These are phyloP conservation scores for Xylariaceae sp. DNA, from an alignment of 2,329 filamentous ascomycete species.

Conservation along the genomic window DNA sequence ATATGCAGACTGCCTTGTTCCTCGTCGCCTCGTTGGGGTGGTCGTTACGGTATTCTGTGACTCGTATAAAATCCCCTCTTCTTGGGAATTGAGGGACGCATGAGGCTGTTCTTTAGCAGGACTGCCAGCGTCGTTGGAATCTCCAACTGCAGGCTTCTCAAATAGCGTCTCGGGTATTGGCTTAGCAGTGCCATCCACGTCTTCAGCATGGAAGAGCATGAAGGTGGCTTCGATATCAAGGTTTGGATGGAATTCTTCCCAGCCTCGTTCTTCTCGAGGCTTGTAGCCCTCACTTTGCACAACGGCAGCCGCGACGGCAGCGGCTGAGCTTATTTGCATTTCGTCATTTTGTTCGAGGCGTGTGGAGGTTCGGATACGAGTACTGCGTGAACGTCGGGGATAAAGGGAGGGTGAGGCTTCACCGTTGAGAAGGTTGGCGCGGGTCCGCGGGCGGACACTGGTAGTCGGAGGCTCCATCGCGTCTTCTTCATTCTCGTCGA, in stretches of 20 bases:
- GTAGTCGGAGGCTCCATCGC: slow-evolving; percentile 46
- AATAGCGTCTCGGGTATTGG: slow-evolving; percentile 37
- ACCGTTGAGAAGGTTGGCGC: slow-evolving; percentile 45
- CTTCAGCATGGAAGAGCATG: slow-evolving; percentile 71
- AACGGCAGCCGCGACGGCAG: slow-evolving; percentile 79
- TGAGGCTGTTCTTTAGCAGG: slow-evolving; percentile 43
- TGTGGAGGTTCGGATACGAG: slow-evolving; percentile 50
- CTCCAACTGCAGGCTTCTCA: slow-evolving; percentile 31
- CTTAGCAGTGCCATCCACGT: slow-evolving; percentile 69
- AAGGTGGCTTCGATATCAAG: slow-evolving; percentile 82
- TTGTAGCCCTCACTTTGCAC: slow-evolving; percentile 96
- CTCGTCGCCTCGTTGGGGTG: slow-evolving; percentile 40
- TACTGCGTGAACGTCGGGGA: slow-evolving; percentile 52
- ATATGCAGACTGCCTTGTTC: slow-evolving; percentile 48
- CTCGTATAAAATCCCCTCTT: slow-evolving; percentile 27
- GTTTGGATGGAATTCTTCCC: slow-evolving; percentile 96
- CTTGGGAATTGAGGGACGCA: slow-evolving; percentile 38
- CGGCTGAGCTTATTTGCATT: slow-evolving; percentile 78
- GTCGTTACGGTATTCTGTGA: slow-evolving; percentile 25
- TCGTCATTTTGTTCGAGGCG: slow-evolving; percentile 47
- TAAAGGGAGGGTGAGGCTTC: slow-evolving; percentile 42
- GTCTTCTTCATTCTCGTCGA: slow-evolving; percentile 64
- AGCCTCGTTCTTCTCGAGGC: slow-evolving; percentile 89
- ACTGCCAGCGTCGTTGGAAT: slow-evolving; percentile 40
- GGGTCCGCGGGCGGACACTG: slow-evolving; percentile 48